These are phyloP conservation scores for Cadophora sp. DNA, from an alignment of 2,329 filamentous ascomycete species.

Conservation along the genomic window DNA sequence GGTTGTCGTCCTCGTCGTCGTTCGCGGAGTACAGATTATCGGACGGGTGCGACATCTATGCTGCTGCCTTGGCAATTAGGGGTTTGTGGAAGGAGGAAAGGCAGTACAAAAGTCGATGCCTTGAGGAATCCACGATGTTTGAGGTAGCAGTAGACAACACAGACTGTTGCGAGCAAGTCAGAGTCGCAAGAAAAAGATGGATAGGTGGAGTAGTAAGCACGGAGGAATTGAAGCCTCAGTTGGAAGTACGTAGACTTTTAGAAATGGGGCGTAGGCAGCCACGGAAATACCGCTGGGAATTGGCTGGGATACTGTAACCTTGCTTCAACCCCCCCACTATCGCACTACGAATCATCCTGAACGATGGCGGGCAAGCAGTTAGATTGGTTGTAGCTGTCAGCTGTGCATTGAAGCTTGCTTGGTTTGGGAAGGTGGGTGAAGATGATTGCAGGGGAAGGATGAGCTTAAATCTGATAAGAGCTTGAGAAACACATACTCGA, in stretches of 20 bases:
- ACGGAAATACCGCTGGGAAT: slow-evolving; percentile 9
- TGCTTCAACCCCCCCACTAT: background rate
- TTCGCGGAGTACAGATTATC: slow-evolving; percentile 37
- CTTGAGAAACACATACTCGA: no score
- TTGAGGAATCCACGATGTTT: slow-evolving; percentile 24
- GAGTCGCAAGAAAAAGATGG: slow-evolving; percentile 15
- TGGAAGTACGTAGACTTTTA: slow-evolving; percentile 1
- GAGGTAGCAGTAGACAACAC: background rate
- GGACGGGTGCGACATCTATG: slow-evolving; percentile 26
- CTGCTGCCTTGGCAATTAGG: slow-evolving; percentile 30
- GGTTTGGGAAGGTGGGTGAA: slow-evolving; percentile 12
- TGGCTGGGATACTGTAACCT: background rate
- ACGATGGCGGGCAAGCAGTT: background rate
- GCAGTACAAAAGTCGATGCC: slow-evolving; percentile 25
- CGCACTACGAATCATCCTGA: background rate
- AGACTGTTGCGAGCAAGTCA: slow-evolving; percentile 15
- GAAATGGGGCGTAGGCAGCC: slow-evolving; percentile 15
- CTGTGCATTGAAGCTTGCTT: slow-evolving; percentile 7
- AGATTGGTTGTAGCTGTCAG: slow-evolving; percentile 1
- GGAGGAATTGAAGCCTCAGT: slow-evolving; percentile 24
- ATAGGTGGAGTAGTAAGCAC: slow-evolving; percentile 28
- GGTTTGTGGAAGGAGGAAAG: slow-evolving; percentile 2
- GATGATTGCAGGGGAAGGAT: background rate
- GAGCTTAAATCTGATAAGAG: slow-evolving; percentile 4
- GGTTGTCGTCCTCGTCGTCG: slow-evolving; percentile 27